Evolutionary conservation across 2,329 filamentous ascomycete species (phyloP), one percentile per base, ranked within the genome.

Genomic region (Fusarium sp.): DNA sequence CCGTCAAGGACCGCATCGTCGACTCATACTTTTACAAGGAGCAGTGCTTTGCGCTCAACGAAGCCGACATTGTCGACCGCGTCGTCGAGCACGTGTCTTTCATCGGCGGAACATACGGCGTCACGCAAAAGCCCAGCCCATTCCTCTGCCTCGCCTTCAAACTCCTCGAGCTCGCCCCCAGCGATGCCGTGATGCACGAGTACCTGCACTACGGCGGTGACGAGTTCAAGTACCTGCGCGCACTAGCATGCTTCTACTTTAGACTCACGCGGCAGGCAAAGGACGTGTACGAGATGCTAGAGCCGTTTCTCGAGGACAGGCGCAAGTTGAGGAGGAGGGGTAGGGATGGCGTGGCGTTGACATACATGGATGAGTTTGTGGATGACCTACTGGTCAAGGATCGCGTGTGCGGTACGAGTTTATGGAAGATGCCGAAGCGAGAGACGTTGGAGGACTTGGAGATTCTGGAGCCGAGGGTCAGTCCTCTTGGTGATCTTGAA

Each of bases 21-120:
- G 95, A 98, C 80, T 94, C 92, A 63, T 97, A 98, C 85, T 99
- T 98, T 86, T 99, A 95, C 93, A 98, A 98, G 84, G 97, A 98
- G 85, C 95, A 98, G 85, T 98, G 97, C 82, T 99, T 98, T 84
- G 97, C 94, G 47, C 88, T 99, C 74, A 99, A 98, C 85, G 91
- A 92, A 81, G 90, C 90, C 62, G 90, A 92, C 83, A 87, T 99
- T 7, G 93, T 98, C 78, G 94, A 98, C 85, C 94, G 97, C 74
- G 95, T 97, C 1, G 93, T 95, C 30, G 93, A 96, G 77, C 89
- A 92, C 83, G 89, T 99, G 56, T 89, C 86, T 58, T 97, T 93
- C 83, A 90, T 99, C 66, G 97, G 95, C 72, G 97, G 97, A 76
- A 97, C 95, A 6, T 95, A 95, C 79, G 95, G 95, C 63, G 89